phyloP scores from a whole-genome alignment of 1,284 basidiomycete species.

The Apiotrichum akiyoshidainum region DNA sequence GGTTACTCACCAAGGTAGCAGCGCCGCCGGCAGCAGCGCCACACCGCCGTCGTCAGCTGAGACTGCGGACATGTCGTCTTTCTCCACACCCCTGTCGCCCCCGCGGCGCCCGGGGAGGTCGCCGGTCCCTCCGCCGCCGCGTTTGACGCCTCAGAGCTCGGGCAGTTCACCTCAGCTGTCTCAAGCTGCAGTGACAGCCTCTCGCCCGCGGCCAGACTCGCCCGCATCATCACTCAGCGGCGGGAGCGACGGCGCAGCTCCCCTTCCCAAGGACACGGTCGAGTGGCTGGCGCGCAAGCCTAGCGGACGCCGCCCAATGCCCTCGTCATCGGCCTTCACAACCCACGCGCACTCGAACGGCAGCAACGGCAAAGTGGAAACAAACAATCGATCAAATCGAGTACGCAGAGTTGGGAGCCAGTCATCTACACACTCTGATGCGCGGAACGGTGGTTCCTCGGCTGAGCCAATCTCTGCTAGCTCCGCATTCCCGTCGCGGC shows the following conservation, averaged over 20 bases:
- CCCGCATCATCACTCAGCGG: neutral
- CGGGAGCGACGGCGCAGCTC: neutral
- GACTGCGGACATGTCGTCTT: neutral
- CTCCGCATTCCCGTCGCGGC: neutral
- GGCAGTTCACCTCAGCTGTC: neutral
- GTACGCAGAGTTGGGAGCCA: neutral
- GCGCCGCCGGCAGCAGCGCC: neutral
- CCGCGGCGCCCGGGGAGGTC: neutral
- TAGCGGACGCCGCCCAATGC: neutral
- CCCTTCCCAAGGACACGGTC: slow-evolving; percentile 10
- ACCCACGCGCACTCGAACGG: neutral
- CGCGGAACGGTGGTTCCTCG: neutral
- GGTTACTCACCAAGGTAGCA: neutral
- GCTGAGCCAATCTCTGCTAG: neutral
- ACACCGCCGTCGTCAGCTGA: neutral
- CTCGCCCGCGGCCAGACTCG: neutral
- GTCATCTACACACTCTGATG: neutral
- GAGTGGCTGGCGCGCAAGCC: slow-evolving; percentile 20
- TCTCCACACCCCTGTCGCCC: neutral
- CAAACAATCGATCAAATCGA: too few species aligned
- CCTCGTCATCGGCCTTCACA: neutral
- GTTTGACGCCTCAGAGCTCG: too few species aligned
- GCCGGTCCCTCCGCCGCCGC: neutral
- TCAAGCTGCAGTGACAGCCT: neutral
- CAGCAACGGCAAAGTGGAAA: neutral